Conservation (phyloP, 2,329 filamentous ascomycete species). For the Chaetomium sp. region DNA sequence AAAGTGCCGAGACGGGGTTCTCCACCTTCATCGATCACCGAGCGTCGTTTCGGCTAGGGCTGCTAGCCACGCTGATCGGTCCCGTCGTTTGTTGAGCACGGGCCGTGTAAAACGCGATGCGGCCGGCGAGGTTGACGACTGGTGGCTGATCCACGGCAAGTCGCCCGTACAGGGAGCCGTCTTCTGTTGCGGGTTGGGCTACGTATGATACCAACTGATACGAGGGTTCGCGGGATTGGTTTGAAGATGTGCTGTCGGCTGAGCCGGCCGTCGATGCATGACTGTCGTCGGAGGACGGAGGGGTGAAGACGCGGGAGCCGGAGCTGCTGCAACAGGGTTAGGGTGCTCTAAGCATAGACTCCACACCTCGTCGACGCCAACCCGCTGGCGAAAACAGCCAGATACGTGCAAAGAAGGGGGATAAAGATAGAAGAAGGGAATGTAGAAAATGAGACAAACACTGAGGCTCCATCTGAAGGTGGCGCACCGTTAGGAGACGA, state of each 20-base stretch:
- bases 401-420: neutral
- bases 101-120: constrained; percentile 3
- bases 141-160: constrained; percentile 3
- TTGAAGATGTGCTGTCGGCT: neutral
- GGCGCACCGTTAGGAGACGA: neutral
- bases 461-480: neutral
- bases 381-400: neutral
- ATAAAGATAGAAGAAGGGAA: neutral
- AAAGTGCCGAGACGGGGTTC: neutral
- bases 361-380: neutral
- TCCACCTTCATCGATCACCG: neutral
- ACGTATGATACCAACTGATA: neutral
- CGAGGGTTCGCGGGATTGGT: neutral
- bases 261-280: neutral
- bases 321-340: neutral
- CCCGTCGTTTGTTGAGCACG: neutral
- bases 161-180: neutral
- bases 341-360: neutral
- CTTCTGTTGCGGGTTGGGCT: neutral
- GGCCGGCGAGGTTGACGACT: neutral
- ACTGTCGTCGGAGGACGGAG: neutral
- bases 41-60: no score
- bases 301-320: neutral
- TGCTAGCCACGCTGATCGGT: neutral
- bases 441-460: neutral